A percentile compares a stretch with the other conserved stretches of the same genome.
Conservation (phyloP, 139 green algal genomes). For the Auxenochlorella pyrenoidosa region DNA sequence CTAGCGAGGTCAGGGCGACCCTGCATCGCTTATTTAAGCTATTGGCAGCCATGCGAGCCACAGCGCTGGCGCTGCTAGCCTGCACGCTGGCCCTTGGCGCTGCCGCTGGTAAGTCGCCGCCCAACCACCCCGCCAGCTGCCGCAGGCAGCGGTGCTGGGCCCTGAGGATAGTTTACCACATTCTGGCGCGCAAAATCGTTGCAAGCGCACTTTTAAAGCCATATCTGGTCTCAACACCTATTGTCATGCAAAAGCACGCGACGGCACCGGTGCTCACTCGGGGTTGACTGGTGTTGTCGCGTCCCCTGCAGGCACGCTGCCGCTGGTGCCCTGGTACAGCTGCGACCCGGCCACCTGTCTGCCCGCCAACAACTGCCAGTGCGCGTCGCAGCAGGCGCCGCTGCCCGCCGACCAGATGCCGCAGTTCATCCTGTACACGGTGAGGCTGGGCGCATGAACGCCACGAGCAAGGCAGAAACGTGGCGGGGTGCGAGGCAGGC, state of each 20-base stretch:
- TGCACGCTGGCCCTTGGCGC: conserved; percentile 20
- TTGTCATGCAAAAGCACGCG: too few species aligned
- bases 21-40: neutral
- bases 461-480: too few species aligned
- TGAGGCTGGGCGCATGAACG: neutral
- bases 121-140: conserved; percentile 15
- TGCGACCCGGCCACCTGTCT: conserved; percentile 31
- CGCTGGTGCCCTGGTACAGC: conserved; percentile 6
- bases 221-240: too few species aligned
- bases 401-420: conserved; percentile 23
- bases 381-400: neutral
- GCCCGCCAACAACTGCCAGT: conserved; percentile 23
- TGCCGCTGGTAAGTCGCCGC: conserved; percentile 8
- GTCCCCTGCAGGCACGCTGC: conserved; percentile 12
- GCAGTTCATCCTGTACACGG: conserved; percentile 33
- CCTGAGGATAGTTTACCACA: neutral
- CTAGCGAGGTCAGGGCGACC: too few species aligned
- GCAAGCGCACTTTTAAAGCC: too few species aligned
- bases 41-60: neutral
- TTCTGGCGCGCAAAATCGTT: neutral
- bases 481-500: neutral
- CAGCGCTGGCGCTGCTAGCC: conserved; percentile 18
- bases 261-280: neutral
- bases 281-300: neutral
- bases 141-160: too few species aligned